Evolutionary conservation across 257 asterid species (phyloP), one percentile per base, ranked within the genome.

Genomic region (Fraxinus cuspidata): DNA sequence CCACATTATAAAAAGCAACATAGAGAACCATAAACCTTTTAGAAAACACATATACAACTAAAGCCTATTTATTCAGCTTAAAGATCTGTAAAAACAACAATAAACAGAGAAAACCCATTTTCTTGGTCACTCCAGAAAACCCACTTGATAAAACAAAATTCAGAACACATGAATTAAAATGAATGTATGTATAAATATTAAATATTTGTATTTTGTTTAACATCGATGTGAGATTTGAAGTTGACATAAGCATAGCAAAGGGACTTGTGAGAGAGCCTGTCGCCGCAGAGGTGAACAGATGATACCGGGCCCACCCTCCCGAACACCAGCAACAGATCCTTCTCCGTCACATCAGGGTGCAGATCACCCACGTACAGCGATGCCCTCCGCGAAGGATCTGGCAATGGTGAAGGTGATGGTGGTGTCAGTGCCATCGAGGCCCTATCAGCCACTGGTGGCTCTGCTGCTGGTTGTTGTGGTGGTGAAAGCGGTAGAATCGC

Each of bases 361-460:
- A 91, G 87, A 81, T 86, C 96, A 11, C 92, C 89, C 28, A 89
- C 91, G 83, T 89, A 89, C 25, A 89, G 86, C 19, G 91, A 81
- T 28, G 78, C 78, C 49, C 71, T 74, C 19, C 2, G 72, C 70
- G 10, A 32, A 28, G 53, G 80, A 65, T 71, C 77, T 21, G 1
- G 12, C 18, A 31, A 18, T 63, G 28, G 47, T n/a, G 72, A 42
- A 3, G 16, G 16, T 42, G 49, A 42, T 42, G 49, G 4, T 42
- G 16, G 49, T 42, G 16, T 42, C 4, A 40, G 47, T 40, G 47
- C 3, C 16, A 11, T 11, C 4, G 49, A 42, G 49, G 16, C 16
- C 49, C 49, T 42, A 42, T 42, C 15, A 10, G 12, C 15, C 47
- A 40, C 47, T 40, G 47, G 2, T 40, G 47, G 47, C 15, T 12